phyloP scores from a whole-genome alignment of 2,329 filamentous ascomycete species.

The Colletotrichum agaves region DNA sequence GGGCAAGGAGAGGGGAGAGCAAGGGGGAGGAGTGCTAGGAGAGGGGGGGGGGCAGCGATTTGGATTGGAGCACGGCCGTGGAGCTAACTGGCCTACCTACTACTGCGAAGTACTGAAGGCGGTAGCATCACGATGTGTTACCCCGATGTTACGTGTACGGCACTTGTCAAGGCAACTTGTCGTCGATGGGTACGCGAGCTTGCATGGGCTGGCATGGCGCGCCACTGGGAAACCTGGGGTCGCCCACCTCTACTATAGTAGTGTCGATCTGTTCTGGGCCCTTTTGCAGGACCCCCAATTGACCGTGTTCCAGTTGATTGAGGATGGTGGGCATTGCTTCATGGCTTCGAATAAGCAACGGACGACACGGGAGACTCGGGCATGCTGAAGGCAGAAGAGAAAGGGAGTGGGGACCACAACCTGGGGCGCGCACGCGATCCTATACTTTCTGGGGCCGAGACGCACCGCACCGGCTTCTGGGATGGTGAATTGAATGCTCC shows the following conservation, averaged over 20 bases:
- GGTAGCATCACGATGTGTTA: no score
- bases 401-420: no score
- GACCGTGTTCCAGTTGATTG: neutral
- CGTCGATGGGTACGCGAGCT: neutral
- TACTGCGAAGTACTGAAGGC: neutral
- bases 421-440: neutral
- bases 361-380: neutral
- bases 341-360: neutral
- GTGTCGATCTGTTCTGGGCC: constrained; percentile 25
- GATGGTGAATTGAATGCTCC: neutral
- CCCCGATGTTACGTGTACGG: neutral
- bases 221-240: constrained; percentile 15
- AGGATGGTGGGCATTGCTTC: neutral
- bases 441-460: neutral
- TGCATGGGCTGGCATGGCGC: neutral
- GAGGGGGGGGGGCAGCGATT: neutral
- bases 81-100: neutral
- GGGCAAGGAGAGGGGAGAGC: neutral
- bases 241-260: neutral
- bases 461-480: neutral
- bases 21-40: no score
- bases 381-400: neutral
- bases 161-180: neutral
- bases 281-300: neutral
- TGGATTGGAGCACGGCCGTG: constrained; percentile 7